phyloP scores from a whole-genome alignment of 805 yeast genomes.

The Metschnikowia amazonensis region DNA sequence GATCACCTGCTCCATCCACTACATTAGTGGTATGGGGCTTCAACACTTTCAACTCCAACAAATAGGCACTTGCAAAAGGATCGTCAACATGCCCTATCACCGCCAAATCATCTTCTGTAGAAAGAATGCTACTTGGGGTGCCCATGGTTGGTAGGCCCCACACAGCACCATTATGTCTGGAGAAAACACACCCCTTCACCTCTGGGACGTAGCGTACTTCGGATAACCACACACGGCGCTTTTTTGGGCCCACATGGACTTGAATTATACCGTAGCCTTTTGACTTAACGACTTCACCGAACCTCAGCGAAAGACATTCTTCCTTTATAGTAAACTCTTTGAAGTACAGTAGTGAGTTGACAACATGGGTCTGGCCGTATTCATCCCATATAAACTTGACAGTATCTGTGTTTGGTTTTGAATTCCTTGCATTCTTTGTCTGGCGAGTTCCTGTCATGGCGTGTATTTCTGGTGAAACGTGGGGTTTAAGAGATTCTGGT shows the following conservation, averaged over 20 bases:
- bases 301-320: background rate
- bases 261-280: background rate
- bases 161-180: background rate
- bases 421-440: background rate
- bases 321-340: background rate
- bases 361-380: background rate
- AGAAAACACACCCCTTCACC: slow-evolving; percentile 1
- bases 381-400: background rate
- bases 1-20: background rate
- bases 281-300: background rate
- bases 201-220: background rate
- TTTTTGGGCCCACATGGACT: background rate
- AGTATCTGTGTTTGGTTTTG: background rate
- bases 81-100: background rate
- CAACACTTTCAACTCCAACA: background rate
- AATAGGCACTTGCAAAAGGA: background rate
- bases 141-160: slow-evolving; percentile 1
- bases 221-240: background rate
- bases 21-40: background rate
- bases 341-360: background rate
- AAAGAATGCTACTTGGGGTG: background rate
- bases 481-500: background rate
- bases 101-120: background rate
- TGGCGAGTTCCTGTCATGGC: background rate
- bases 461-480: background rate